Base-by-base conservation (phyloP, 257 asterid species). In the Nicotiana tomentosiformis region DNA sequence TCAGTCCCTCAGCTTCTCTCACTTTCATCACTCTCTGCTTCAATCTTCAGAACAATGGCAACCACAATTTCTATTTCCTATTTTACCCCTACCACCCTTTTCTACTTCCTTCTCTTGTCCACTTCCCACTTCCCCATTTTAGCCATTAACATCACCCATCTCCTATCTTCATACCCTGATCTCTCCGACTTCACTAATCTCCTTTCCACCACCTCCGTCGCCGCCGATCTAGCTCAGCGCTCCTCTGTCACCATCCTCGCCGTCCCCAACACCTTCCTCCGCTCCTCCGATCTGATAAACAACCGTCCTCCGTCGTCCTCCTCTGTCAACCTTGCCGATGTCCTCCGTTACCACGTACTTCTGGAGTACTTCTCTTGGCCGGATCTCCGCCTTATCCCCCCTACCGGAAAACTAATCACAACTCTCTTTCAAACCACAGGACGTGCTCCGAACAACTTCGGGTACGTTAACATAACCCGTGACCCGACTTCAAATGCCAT, bases 271-370 rank as follows among this genome's bases (percentile, higher is more conserved):
- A 51, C 92, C 85, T 83, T 30, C 70, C 86, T 92, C 85, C 91
- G 81, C 80, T 20, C 67, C 90, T 53, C 88, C 80, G 78, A 82
- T 69, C 61, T 56, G 12, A 15, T 49, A 15, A 14, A 56, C 30
- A 35, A 26, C 77, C 77, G 7, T 39, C 70, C 72, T 81, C 89
- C 86, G 91, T 87, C 88, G 37, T 88, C 82, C 10, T 80, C 93
- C 82, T 65, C 93, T 78, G 23, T 86, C 86, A 80, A 84, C 87
- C 84, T 91, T 80, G 86, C 93, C 80, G 99, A 95, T 66, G 88
- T 92, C 81, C 89, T 95, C 87, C 97, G 99, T 83, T 91, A 88
- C 93, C 94, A 95, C 68, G 86, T 95, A 80, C 91, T 95, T 51
- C 93, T 93, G 64, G 91, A 95, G 81, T 93, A 90, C 85, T 83